phyloP scores from a whole-genome alignment of 2,329 filamentous ascomycete genomes.

The Nannizziopsis arthrosporioides region DNA sequence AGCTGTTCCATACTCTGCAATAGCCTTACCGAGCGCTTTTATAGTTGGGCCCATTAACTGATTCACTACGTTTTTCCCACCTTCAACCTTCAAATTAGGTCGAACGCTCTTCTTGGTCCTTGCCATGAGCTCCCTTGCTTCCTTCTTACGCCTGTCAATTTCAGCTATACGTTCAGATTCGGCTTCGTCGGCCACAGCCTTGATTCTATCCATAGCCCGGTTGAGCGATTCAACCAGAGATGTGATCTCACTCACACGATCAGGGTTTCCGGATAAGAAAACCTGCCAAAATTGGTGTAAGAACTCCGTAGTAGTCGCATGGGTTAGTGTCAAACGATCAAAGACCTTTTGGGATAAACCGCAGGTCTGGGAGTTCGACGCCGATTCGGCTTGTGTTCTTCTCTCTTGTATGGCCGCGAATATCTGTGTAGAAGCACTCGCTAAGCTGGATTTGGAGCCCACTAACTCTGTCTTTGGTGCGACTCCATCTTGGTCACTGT shows the following conservation, averaged over 20 bases:
- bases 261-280: conserved; percentile 77
- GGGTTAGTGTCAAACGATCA: conserved; percentile 59
- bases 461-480: conserved; percentile 38
- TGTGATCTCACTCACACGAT: conserved; percentile 66
- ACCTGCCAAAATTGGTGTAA: conserved; percentile 94
- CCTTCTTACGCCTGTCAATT: conserved; percentile 54
- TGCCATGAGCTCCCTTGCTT: conserved; percentile 59
- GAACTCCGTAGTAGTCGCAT: conserved; percentile 89
- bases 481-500: conserved; percentile 48
- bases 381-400: conserved; percentile 36
- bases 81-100: conserved; percentile 55
- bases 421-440: conserved; percentile 46
- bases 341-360: conserved; percentile 43
- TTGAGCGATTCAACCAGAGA: conserved; percentile 72
- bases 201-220: conserved; percentile 65
- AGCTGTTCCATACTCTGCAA: conserved; percentile 58
- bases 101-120: conserved; percentile 62
- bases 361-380: conserved; percentile 28
- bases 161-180: conserved; percentile 60
- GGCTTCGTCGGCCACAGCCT: conserved; percentile 66
- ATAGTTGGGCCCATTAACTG: conserved; percentile 65
- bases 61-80: conserved; percentile 64
- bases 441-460: conserved; percentile 58
- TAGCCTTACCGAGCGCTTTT: conserved; percentile 57
- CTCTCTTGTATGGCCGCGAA: conserved; percentile 47